Evolutionary conservation across 441 rosid genomes (phyloP), one percentile per base, ranked within the genome.

Genomic region (Brassica balearica): DNA sequence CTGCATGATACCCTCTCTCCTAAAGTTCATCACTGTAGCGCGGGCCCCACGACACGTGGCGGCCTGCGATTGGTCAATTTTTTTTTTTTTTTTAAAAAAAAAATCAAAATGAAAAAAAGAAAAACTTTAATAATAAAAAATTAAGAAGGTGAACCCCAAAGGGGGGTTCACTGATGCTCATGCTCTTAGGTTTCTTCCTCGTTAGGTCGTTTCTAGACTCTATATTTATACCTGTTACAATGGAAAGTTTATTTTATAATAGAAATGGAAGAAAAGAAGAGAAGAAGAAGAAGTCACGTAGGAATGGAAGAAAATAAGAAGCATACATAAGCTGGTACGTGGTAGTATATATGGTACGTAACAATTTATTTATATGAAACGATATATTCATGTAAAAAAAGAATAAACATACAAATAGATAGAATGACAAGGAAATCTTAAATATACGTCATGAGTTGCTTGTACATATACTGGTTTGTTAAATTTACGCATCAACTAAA

Each of bases 141-240:
- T n/a, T n/a, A n/a, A n/a, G n/a, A n/a, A n/a, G n/a, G n/a, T n/a
- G n/a, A n/a, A n/a, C n/a, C n/a, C n/a, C n/a, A n/a, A n/a, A n/a
- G n/a, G n/a, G n/a, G n/a, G n/a, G n/a, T n/a, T n/a, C n/a, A n/a
- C n/a, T n/a, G n/a, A n/a, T n/a, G n/a, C n/a, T n/a, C n/a, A n/a
- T n/a, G n/a, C n/a, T n/a, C n/a, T n/a, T n/a, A 61, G 41, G 14
- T 58, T 74, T 23, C 29, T 58, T 38, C 60, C 7, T 58, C 41
- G 58, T 29, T 29, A 25, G 19, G 19, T 17, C 19, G 19, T 17
- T 17, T 17, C 19, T 25, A 25, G 29, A 8, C 11, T 11, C 53
- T n/a, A 46, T 12, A 11, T 46, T 22, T 22, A 2, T 61, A 61
- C 36, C 7, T 7, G 36, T 61, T 23, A 61, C 15, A 4, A 29